Percentiles rank a stretch among this genome's conserved stretches.
Evolutionary conservation across 1,284 basidiomycete species (phyloP).

Genomic region (Malassezia brasiliensis): DNA sequence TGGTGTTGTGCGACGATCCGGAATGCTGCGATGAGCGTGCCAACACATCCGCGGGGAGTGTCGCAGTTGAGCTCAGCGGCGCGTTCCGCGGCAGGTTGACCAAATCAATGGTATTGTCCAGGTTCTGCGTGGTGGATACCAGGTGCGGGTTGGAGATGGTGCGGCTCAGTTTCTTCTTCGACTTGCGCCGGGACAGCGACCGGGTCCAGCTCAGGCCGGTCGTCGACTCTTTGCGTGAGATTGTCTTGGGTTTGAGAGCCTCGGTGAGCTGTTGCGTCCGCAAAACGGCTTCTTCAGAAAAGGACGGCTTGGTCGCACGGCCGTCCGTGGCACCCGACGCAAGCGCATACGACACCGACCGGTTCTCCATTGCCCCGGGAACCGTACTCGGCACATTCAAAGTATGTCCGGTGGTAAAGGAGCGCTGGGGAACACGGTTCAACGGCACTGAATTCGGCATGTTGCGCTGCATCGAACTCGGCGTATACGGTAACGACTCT

Average conservation of each 20-base stretch:
- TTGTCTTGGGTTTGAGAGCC: conserved; percentile 6
- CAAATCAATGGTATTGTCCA: conserved; percentile 16
- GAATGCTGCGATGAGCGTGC: neutral
- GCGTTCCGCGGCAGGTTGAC: conserved; percentile 6
- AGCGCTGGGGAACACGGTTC: neutral
- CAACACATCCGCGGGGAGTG: neutral
- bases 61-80: too few species aligned
- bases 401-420: neutral
- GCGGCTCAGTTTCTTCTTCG: conserved; percentile 11
- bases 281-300: neutral
- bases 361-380: neutral
- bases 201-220: conserved; percentile 11
- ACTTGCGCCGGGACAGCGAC: conserved; percentile 9
- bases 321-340: neutral
- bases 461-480: neutral
- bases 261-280: conserved; percentile 11
- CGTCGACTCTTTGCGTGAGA: neutral
- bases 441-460: neutral
- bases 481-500: neutral
- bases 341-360: neutral
- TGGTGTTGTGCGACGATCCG: neutral
- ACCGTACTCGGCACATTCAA: neutral
- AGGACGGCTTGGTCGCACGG: neutral
- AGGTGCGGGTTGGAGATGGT: conserved; percentile 16
- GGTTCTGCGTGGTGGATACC: conserved; percentile 13